A percentile compares a stretch with the other conserved stretches of the same genome.
phyloP scores from a whole-genome alignment of 495 filamentous ascomycete species.

The Daldinia loculata region DNA sequence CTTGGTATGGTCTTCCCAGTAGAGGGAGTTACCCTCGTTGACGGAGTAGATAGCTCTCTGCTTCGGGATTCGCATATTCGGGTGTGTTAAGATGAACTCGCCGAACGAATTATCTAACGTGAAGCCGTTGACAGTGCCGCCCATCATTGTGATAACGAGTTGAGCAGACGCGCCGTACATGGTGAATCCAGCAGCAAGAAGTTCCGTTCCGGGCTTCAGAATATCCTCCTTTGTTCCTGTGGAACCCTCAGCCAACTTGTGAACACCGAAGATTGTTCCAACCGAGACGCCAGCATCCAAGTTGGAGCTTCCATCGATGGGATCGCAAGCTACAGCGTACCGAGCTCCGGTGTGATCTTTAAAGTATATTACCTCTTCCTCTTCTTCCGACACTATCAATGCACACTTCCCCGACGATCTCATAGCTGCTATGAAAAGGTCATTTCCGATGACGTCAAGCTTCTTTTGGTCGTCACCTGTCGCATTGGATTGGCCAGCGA shows the following conservation, averaged over 20 bases:
- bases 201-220: slow-evolving; percentile 84
- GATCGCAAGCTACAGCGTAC: slow-evolving; percentile 96
- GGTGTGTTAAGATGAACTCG: slow-evolving; percentile 98
- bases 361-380: slow-evolving; percentile 91
- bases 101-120: slow-evolving; percentile 95
- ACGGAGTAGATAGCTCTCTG: slow-evolving; percentile 92
- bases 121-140: slow-evolving; percentile 93
- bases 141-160: slow-evolving; percentile 96
- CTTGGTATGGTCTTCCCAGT: slow-evolving; percentile 92
- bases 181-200: slow-evolving; percentile 95
- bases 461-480: slow-evolving; percentile 99
- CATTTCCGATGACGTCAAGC: slow-evolving; percentile 98
- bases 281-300: slow-evolving; percentile 97
- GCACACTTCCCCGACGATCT: slow-evolving; percentile 86
- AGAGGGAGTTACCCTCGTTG: slow-evolving; percentile 96
- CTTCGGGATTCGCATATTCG: slow-evolving; percentile 86
- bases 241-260: slow-evolving; percentile 79
- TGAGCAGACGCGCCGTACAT: slow-evolving; percentile 99
- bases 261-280: slow-evolving; percentile 96
- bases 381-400: slow-evolving; percentile 93
- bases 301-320: slow-evolving; percentile 97
- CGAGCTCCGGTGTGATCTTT: slow-evolving; percentile 79
- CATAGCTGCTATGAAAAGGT: slow-evolving; percentile 96
- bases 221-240: slow-evolving; percentile 80
- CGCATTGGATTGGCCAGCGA: slow-evolving; percentile 92